phyloP scores from a whole-genome alignment of 495 filamentous ascomycete species.

The Cairneyella variabilis region DNA sequence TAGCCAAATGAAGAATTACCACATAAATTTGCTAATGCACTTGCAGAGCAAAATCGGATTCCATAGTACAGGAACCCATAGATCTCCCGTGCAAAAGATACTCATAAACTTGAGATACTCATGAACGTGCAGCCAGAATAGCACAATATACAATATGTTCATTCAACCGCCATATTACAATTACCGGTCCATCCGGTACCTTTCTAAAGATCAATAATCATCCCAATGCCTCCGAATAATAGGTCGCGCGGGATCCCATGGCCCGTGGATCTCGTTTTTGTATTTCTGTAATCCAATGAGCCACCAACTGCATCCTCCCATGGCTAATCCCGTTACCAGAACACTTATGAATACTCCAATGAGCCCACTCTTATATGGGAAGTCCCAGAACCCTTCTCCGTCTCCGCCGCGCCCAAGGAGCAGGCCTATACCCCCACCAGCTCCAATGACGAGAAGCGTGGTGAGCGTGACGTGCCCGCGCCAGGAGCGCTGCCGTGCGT shows the following conservation, averaged over 20 bases:
- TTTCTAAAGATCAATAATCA: slow-evolving; percentile 16
- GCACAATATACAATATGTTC: too few relatives aligned
- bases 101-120: too few relatives aligned
- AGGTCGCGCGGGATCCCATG: slow-evolving; percentile 94
- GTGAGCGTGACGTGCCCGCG: slow-evolving; percentile 77
- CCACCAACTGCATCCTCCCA: slow-evolving; percentile 98
- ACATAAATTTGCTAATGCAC: too few relatives aligned
- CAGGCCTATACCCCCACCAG: slow-evolving; percentile 71
- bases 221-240: slow-evolving; percentile 48
- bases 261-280: slow-evolving; percentile 97
- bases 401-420: slow-evolving; percentile 56
- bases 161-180: too few relatives aligned
- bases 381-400: slow-evolving; percentile 23
- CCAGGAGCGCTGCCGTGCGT: slow-evolving; percentile 80
- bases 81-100: too few relatives aligned
- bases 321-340: slow-evolving; percentile 64
- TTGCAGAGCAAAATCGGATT: too few relatives aligned
- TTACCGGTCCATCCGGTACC: not conserved
- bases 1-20: too few relatives aligned
- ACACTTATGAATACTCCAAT: slow-evolving; percentile 70
- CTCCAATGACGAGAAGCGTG: slow-evolving; percentile 70
- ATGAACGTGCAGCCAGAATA: too few relatives aligned
- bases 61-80: too few relatives aligned
- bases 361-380: slow-evolving; percentile 62
- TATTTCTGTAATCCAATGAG: slow-evolving; percentile 95